These are phyloP conservation scores for Pseudogymnoascus sp. DNA, from an alignment of 2,329 filamentous ascomycete species.

Conservation along the genomic window DNA sequence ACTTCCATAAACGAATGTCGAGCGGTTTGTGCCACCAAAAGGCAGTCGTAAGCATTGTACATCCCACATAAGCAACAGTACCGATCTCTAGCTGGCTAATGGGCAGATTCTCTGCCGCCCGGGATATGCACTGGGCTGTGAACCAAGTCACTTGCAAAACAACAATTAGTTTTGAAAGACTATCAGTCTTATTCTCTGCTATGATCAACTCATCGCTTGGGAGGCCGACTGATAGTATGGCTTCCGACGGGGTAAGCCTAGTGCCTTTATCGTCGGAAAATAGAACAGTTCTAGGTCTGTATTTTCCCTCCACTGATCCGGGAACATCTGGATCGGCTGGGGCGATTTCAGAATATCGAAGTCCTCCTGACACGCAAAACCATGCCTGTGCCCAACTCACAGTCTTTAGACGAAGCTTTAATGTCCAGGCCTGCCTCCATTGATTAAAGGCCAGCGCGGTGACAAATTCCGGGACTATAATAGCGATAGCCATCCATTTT, in stretches of 20 bases:
- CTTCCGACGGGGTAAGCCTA: not conserved
- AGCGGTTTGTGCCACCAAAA: not conserved
- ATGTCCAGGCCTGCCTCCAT: not conserved
- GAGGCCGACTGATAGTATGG: not conserved
- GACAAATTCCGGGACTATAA: not conserved
- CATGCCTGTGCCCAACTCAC: not conserved
- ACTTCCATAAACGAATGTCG: not conserved
- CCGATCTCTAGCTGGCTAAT: not conserved
- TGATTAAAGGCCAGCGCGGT: not conserved
- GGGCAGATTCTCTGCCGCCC: not conserved
- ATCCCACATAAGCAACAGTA: not conserved
- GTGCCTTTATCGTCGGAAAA: not conserved
- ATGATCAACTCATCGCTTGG: not conserved
- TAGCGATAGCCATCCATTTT: not conserved
- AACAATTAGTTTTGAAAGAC: not conserved
- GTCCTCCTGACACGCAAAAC: not conserved
- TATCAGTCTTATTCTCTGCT: not conserved
- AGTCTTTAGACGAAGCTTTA: not conserved
- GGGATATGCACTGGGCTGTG: not conserved
- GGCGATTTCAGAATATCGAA: not conserved
- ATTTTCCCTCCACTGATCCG: not conserved
- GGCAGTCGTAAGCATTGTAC: not conserved
- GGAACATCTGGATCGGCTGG: not conserved
- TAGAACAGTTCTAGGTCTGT: not conserved
- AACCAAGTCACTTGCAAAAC: not conserved